These are phyloP conservation scores for Hygrophorus pudorinus DNA, from an alignment of 768 basidiomycete species.

Conservation along the genomic window DNA sequence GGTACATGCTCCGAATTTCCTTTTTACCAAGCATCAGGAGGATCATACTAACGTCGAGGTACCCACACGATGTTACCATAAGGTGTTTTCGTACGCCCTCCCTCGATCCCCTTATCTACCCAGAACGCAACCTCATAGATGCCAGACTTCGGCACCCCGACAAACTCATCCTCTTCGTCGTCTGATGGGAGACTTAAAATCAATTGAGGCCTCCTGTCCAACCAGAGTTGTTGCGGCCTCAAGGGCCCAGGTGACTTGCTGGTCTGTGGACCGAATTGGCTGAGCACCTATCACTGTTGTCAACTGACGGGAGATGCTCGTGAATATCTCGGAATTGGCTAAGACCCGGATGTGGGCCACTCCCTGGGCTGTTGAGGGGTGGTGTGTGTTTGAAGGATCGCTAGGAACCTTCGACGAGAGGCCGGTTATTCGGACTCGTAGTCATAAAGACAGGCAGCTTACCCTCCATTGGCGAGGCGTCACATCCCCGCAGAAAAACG, in stretches of 20 bases:
- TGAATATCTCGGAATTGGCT: slow-evolving; percentile 20
- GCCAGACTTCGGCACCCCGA: slow-evolving; percentile 20
- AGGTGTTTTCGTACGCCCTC: slow-evolving; percentile 29
- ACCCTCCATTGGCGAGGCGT: slow-evolving; percentile 54
- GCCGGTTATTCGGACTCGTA: not conserved
- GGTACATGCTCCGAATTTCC: no score
- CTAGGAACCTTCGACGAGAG: slow-evolving; percentile 28
- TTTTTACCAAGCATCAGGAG: no score
- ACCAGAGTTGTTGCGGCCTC: slow-evolving; percentile 19
- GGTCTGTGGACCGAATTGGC: slow-evolving; percentile 19
- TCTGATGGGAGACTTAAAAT: slow-evolving; percentile 26
- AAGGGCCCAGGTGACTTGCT: slow-evolving; percentile 32
- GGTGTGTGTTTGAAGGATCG: slow-evolving; percentile 35
- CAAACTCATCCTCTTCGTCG: slow-evolving; percentile 24
- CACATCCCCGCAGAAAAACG: slow-evolving; percentile 71
- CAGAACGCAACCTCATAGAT: slow-evolving; percentile 48
- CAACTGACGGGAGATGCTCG: slow-evolving; percentile 26
- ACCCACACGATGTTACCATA: slow-evolving; percentile 32
- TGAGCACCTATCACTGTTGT: slow-evolving; percentile 36
- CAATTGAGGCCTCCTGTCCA: slow-evolving; percentile 18
- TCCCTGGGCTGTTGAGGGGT: slow-evolving; percentile 40
- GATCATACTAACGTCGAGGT: no score
- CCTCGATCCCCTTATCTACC: slow-evolving; percentile 21
- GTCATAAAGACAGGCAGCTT: slow-evolving; percentile 13
- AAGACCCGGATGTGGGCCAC: slow-evolving; percentile 42